Percentiles rank a stretch among this genome's conserved stretches.
Conservation (phyloP, 1,284 basidiomycete genomes). For the Pisolithus thermaeus region DNA sequence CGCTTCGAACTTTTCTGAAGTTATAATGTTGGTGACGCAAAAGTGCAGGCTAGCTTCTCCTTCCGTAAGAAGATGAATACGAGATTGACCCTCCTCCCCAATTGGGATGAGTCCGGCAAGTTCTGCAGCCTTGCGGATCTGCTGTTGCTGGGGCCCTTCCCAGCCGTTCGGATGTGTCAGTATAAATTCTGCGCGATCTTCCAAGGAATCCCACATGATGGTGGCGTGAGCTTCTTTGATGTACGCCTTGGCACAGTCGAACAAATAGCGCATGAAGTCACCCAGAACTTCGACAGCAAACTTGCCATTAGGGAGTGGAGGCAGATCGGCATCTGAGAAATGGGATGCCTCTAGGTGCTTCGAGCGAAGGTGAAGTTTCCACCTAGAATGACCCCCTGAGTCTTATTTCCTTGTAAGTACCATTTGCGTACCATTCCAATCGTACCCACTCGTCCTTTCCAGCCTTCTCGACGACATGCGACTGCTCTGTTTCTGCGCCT, state of each 20-base stretch:
- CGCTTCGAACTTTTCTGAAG: slow-evolving; percentile 19
- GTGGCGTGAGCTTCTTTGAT: slow-evolving; percentile 42
- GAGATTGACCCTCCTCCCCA: slow-evolving; percentile 18
- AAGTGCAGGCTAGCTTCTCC: slow-evolving; percentile 47
- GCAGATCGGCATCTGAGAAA: slow-evolving; percentile 28
- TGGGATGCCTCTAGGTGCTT: slow-evolving; percentile 21
- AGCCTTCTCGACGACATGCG: slow-evolving; percentile 34
- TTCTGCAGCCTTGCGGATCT: slow-evolving; percentile 32
- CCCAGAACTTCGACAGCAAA: slow-evolving; percentile 40
- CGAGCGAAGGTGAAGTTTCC: slow-evolving; percentile 50
- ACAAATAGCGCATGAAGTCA: slow-evolving; percentile 49
- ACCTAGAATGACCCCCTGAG: slow-evolving; percentile 34
- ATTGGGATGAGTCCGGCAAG: slow-evolving; percentile 26
- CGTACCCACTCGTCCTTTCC: slow-evolving; percentile 41
- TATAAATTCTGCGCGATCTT: slow-evolving; percentile 31
- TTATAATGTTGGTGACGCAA: slow-evolving; percentile 33
- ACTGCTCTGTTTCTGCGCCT: slow-evolving; percentile 43
- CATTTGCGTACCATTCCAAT: slow-evolving; percentile 40
- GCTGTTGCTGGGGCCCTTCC: slow-evolving; percentile 35
- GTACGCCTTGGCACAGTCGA: slow-evolving; percentile 37
- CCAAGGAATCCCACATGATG: slow-evolving; percentile 31
- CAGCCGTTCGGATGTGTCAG: slow-evolving; percentile 42
- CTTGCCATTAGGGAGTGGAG: slow-evolving; percentile 41
- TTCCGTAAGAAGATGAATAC: slow-evolving; percentile 42
- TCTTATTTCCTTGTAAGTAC: background rate